A percentile compares a stretch with the other conserved stretches of the same genome.
phyloP scores from a whole-genome alignment of 805 yeast genomes.

The Barnettozyma californica region DNA sequence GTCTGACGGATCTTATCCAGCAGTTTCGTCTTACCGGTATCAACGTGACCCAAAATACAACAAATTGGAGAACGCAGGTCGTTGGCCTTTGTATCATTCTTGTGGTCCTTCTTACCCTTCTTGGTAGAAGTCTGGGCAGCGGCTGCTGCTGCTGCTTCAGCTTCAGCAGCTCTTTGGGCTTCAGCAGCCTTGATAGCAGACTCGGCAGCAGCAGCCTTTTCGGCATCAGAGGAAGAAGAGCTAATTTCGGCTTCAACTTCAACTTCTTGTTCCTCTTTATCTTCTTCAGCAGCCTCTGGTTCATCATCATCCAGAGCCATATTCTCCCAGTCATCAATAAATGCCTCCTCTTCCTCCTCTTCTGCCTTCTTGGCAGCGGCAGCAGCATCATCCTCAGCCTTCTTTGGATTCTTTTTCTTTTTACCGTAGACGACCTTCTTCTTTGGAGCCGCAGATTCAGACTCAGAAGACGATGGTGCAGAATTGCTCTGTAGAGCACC shows the following conservation, averaged over 20 bases:
- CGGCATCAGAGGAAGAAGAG: conserved; percentile 26
- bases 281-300: conserved; percentile 43
- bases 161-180: conserved; percentile 22
- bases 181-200: conserved; percentile 17
- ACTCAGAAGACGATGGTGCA: neutral
- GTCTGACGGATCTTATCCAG: conserved; percentile 97
- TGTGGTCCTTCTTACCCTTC: conserved; percentile 21
- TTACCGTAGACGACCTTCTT: conserved; percentile 68
- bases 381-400: conserved; percentile 17
- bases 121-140: conserved; percentile 22
- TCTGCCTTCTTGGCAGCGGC: conserved; percentile 24
- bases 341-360: conserved; percentile 29
- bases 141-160: conserved; percentile 17
- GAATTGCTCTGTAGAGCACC: conserved; percentile 55
- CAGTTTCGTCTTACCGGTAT: conserved; percentile 97
- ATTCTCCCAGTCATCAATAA: conserved; percentile 85
- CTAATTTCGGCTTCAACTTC: conserved; percentile 5
- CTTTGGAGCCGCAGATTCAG: conserved; percentile 29
- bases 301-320: conserved; percentile 57
- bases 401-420: conserved; percentile 51
- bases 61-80: conserved; percentile 97
- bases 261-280: conserved; percentile 6
- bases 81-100: conserved; percentile 27
- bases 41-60: conserved; percentile 99
- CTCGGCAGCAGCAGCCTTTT: conserved; percentile 25